A percentile compares a stretch with the other conserved stretches of the same genome.
These are phyloP conservation scores for Raddia distichophylla DNA, from an alignment of 176 grass and related monocot genomes.

Conservation along the genomic window DNA sequence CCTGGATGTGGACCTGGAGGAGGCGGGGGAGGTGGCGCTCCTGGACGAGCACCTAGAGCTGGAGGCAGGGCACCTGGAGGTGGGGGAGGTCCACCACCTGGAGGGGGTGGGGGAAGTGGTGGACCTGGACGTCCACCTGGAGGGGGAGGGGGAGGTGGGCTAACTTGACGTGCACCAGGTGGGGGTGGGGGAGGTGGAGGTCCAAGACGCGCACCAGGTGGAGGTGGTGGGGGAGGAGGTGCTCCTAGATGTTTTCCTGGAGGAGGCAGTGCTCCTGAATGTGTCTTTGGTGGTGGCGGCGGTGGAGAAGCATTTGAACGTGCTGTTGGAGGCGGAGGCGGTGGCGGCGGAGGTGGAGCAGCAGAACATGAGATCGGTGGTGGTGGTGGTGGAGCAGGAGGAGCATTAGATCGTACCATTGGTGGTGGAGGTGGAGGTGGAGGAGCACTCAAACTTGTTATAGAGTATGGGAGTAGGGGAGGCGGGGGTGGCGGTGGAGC, in stretches of 20 bases:
- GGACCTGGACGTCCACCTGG: constrained; percentile 1
- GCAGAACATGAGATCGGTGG: background rate
- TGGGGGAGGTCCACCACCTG: constrained; percentile 25
- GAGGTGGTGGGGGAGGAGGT: constrained; percentile 30
- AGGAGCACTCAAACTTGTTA: constrained; percentile 31
- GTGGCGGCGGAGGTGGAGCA: constrained; percentile 36
- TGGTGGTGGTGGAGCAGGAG: constrained; percentile 22
- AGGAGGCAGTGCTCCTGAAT: background rate
- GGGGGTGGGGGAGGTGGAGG: constrained; percentile 25
- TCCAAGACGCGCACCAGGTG: constrained; percentile 14
- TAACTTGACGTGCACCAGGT: background rate
- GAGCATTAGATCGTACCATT: background rate
- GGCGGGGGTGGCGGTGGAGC: constrained; percentile 21
- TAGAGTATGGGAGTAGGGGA: constrained; percentile 17
- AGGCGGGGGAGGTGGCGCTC: constrained; percentile 52
- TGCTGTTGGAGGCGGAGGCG: constrained; percentile 32
- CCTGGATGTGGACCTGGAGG: constrained; percentile 37
- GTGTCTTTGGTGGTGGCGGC: background rate
- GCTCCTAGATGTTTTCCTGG: background rate
- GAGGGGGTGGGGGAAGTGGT: constrained; percentile 38
- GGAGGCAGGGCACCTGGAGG: constrained; percentile 43
- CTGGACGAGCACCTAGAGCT: constrained; percentile 8
- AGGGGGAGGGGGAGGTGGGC: constrained; percentile 20
- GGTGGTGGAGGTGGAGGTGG: constrained; percentile 30
- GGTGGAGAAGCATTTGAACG: constrained; percentile 27